phyloP scores from a whole-genome alignment of 495 filamentous ascomycete genomes.

The Gamarada debralockiae region DNA sequence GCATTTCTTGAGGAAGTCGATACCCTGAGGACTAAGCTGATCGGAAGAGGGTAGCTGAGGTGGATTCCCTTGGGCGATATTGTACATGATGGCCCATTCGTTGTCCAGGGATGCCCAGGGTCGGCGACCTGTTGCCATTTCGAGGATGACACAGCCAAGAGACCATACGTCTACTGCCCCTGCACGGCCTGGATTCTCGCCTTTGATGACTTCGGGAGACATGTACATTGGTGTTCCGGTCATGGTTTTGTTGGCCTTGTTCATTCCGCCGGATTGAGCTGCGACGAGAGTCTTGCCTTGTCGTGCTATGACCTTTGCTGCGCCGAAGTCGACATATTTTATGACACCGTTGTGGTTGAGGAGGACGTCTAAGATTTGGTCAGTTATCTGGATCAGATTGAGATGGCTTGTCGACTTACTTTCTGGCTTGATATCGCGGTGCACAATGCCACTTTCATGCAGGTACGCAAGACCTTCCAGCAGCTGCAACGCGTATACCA shows the following conservation, averaged over 20 bases:
- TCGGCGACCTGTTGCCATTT: constrained; percentile 93
- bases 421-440: constrained; percentile 98
- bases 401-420: constrained; percentile 50
- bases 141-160: constrained; percentile 91
- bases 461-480: constrained; percentile 94
- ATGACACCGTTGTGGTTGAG: constrained; percentile 97
- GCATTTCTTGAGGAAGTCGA: constrained; percentile 84
- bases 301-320: constrained; percentile 93
- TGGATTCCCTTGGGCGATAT: constrained; percentile 93
- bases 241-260: constrained; percentile 83
- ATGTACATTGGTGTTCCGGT: constrained; percentile 99
- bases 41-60: constrained; percentile 78
- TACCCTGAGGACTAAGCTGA: constrained; percentile 77
- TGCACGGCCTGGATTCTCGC: constrained; percentile 64
- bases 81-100: constrained; percentile 99
- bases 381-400: constrained; percentile 17
- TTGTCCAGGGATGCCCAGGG: constrained; percentile 98
- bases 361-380: constrained; percentile 65
- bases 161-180: constrained; percentile 98
- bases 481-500: constrained; percentile 95
- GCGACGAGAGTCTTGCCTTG: constrained; percentile 84
- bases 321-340: constrained; percentile 98
- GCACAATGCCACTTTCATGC: constrained; percentile 83
- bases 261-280: constrained; percentile 47
- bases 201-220: constrained; percentile 97